These are phyloP conservation scores for Marasmius sp. DNA, from an alignment of 1,284 basidiomycete species.

Conservation along the genomic window DNA sequence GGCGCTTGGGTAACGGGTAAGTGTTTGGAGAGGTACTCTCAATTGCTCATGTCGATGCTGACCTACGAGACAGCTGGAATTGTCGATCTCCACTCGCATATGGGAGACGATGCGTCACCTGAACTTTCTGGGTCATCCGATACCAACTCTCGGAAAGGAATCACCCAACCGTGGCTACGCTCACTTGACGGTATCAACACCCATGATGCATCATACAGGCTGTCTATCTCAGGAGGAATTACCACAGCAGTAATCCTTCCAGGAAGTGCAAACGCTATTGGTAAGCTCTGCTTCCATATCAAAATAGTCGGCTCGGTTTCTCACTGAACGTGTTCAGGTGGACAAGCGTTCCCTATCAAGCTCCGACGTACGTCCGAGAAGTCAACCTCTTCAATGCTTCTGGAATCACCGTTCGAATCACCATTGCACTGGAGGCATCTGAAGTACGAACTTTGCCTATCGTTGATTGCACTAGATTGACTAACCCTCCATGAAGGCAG, in stretches of 20 bases:
- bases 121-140: constrained; percentile 49
- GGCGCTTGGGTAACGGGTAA: constrained; percentile 59
- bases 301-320: not conserved
- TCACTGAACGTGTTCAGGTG: constrained; percentile 32
- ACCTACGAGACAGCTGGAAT: constrained; percentile 37
- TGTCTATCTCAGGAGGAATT: constrained; percentile 46
- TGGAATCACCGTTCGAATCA: constrained; percentile 54
- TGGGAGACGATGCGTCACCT: constrained; percentile 66
- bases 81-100: constrained; percentile 77
- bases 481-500: constrained; percentile 25
- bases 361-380: constrained; percentile 53
- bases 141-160: constrained; percentile 44
- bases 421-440: constrained; percentile 60
- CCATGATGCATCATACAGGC: constrained; percentile 46
- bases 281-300: constrained; percentile 23
- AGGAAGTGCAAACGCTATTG: constrained; percentile 60
- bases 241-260: constrained; percentile 47
- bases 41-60: not conserved
- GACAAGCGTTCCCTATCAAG: constrained; percentile 71
- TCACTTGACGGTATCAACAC: constrained; percentile 48
- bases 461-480: not conserved
- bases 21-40: constrained; percentile 41
- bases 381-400: constrained; percentile 54
- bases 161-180: not conserved
- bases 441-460: constrained; percentile 40